These are phyloP conservation scores for Saturnispora ahearnii DNA, from an alignment of 805 yeast genomes.

Conservation along the genomic window DNA sequence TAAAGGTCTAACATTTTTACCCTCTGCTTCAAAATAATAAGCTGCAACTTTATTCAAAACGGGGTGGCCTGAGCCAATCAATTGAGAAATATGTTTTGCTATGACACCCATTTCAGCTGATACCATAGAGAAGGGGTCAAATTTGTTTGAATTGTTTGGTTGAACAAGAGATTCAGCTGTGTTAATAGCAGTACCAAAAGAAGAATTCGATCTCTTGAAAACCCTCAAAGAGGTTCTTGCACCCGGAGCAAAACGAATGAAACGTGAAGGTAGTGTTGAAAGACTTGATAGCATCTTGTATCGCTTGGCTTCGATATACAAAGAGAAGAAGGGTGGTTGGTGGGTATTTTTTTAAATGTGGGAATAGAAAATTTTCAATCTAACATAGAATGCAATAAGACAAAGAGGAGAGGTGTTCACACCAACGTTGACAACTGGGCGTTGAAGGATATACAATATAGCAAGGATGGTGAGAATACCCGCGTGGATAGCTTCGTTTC, in stretches of 20 bases:
- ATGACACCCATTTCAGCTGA: conserved; percentile 86
- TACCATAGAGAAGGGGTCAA: conserved; percentile 86
- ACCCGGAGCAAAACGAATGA: no score
- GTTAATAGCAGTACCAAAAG: conserved; percentile 48
- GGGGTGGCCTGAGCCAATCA: conserved; percentile 92
- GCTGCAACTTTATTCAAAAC: conserved; percentile 85
- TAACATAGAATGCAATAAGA: not conserved
- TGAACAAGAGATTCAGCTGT: conserved; percentile 70
- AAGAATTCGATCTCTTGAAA: conserved; percentile 19
- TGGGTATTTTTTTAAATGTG: not conserved
- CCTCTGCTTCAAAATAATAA: conserved; percentile 93
- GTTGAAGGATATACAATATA: no score
- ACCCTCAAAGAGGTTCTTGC: not conserved
- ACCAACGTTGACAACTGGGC: not conserved
- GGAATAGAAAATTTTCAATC: not conserved
- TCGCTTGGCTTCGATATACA: not conserved
- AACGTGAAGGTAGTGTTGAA: not conserved
- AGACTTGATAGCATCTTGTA: not conserved
- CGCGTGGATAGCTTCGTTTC: conserved; percentile 4
- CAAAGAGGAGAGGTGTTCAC: not conserved
- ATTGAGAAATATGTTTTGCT: conserved; percentile 75
- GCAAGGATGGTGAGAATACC: not conserved
- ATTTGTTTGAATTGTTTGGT: conserved; percentile 42
- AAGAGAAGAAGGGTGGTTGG: not conserved
- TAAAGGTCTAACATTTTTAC: conserved; percentile 89